Percentiles rank a stretch among this genome's conserved stretches.
Evolutionary conservation across 352 stramenopile genomes (phyloP).

Genomic region (Phytophthora vignae): DNA sequence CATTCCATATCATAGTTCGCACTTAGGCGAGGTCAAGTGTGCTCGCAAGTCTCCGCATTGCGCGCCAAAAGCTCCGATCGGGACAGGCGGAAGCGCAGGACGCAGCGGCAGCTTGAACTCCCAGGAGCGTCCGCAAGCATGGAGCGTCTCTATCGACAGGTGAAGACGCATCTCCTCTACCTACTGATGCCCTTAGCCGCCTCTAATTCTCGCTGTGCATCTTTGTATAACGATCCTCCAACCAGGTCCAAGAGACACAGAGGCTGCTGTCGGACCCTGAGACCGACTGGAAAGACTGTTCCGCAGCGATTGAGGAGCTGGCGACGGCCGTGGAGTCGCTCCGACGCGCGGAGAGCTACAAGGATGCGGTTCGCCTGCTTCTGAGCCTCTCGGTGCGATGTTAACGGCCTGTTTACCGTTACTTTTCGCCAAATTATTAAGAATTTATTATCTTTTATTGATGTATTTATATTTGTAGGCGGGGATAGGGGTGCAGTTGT

Average conservation of each 20-base stretch:
- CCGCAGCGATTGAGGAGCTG: constrained; percentile 50
- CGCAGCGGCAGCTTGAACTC: constrained; percentile 12
- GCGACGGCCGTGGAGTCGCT: constrained; percentile 57
- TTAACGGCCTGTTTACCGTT: constrained; percentile 14
- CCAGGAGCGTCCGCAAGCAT: constrained; percentile 19
- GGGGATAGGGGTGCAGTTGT: constrained; percentile 53
- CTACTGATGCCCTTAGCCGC: constrained; percentile 9
- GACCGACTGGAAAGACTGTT: constrained; percentile 54
- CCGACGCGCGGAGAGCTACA: constrained; percentile 21
- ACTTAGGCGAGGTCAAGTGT: constrained; percentile 1
- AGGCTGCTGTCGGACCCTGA: constrained; percentile 37
- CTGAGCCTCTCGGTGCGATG: constrained; percentile 52
- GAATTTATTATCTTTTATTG: constrained; percentile 10
- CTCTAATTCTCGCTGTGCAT: constrained; percentile 23
- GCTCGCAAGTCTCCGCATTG: constrained; percentile 21
- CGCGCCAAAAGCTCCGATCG: constrained; percentile 17
- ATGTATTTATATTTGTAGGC: constrained; percentile 29
- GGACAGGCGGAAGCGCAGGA: constrained; percentile 22
- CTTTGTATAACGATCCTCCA: constrained; percentile 9
- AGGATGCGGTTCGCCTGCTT: constrained; percentile 49
- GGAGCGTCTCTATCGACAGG: constrained; percentile 36
- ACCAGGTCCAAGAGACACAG: constrained; percentile 53
- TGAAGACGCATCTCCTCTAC: constrained; percentile 17
- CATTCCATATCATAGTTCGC: constrained; percentile 9
- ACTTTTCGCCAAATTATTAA: neutral